Conservation (phyloP, 208 protist genomes). For the Crithidia brevicula region DNA sequence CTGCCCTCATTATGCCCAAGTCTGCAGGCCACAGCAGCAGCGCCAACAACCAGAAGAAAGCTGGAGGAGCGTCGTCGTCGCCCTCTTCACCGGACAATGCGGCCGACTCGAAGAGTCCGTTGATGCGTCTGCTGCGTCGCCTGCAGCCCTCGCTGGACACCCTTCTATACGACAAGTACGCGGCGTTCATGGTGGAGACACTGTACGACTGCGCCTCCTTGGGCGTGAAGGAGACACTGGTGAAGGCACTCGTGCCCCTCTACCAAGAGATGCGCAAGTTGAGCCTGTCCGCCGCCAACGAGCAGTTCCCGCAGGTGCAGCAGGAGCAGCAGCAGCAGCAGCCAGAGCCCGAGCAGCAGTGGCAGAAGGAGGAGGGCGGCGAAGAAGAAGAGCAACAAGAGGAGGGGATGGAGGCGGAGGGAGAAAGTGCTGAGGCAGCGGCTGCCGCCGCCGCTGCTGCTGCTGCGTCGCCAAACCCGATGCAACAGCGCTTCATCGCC, state of each 20-base stretch:
- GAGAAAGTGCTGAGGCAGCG: neutral
- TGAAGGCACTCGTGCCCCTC: constrained; percentile 71
- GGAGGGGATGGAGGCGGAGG: constrained; percentile 17
- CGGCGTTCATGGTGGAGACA: constrained; percentile 73
- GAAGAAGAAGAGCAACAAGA: neutral
- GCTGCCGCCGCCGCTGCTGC: no score
- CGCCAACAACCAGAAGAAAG: neutral
- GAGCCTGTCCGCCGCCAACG: neutral
- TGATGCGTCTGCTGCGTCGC: constrained; percentile 64
- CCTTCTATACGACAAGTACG: constrained; percentile 68
- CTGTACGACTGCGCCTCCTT: constrained; percentile 74
- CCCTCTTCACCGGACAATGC: neutral
- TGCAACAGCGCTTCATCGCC: constrained; percentile 56
- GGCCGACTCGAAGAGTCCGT: constrained; percentile 17
- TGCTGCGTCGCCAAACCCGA: constrained; percentile 23
- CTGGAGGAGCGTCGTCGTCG: neutral
- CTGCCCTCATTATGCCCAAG: constrained; percentile 15
- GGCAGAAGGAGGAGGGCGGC: neutral
- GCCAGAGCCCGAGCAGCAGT: neutral
- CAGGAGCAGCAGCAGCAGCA: neutral
- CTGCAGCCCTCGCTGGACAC: constrained; percentile 45
- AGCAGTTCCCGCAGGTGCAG: neutral
- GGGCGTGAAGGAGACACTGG: constrained; percentile 78
- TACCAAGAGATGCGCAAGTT: constrained; percentile 44
- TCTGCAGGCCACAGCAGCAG: neutral